These are phyloP conservation scores for Salix suchowensis DNA, from an alignment of 345 rosid species.

Conservation along the genomic window DNA sequence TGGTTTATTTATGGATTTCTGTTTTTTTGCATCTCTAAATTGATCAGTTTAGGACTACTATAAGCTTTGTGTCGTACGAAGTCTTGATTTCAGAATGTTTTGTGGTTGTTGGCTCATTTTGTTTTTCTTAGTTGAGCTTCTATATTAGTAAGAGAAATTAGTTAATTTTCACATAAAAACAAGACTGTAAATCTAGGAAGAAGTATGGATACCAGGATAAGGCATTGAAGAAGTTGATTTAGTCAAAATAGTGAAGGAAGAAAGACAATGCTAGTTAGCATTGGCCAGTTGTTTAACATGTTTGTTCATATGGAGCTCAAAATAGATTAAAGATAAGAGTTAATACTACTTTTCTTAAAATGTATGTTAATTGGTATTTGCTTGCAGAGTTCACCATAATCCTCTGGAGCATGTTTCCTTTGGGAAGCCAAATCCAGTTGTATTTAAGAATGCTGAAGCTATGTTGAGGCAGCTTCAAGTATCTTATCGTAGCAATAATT, in stretches of 20 bases:
- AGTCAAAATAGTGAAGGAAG: background rate
- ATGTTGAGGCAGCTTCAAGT: constrained; percentile 27
- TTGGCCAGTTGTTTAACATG: background rate
- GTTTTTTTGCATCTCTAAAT: background rate
- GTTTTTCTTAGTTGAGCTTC: background rate
- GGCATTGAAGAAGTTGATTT: background rate
- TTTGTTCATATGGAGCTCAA: background rate
- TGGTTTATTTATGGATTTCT: background rate
- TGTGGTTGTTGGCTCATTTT: background rate
- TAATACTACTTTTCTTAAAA: background rate
- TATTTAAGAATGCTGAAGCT: constrained; percentile 40
- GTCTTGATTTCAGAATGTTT: background rate
- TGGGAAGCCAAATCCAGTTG: constrained; percentile 49
- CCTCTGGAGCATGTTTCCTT: constrained; percentile 29
- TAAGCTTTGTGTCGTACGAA: background rate
- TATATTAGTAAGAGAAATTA: background rate
- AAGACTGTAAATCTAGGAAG: background rate
- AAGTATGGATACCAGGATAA: background rate
- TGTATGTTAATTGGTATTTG: background rate
- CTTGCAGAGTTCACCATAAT: constrained; percentile 34
- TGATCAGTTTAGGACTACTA: background rate
- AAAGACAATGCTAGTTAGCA: background rate
- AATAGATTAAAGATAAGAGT: background rate
- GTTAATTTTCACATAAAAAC: background rate
- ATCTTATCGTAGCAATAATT: constrained; percentile 1